phyloP scores from a whole-genome alignment of 768 basidiomycete species.

The Leccinum broughii region DNA sequence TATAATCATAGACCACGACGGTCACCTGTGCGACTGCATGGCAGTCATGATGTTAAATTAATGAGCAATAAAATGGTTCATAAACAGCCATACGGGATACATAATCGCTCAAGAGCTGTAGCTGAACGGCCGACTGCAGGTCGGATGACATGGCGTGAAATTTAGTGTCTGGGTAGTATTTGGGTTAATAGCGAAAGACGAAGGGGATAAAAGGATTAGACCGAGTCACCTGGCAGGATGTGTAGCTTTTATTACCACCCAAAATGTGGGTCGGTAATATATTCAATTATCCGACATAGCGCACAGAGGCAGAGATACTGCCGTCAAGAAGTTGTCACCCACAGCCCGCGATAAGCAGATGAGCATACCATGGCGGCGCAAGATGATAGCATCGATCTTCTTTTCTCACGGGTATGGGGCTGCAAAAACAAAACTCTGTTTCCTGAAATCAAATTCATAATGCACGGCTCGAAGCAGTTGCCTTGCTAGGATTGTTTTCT shows the following conservation, averaged over 20 bases:
- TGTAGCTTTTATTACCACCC: neutral
- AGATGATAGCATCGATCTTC: neutral
- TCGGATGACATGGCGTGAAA: neutral
- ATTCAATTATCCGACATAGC: neutral
- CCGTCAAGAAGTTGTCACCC: neutral
- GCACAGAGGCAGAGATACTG: neutral
- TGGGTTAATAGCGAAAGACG: neutral
- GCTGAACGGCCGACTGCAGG: neutral
- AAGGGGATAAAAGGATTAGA: neutral
- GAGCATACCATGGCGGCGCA: neutral
- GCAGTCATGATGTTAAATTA: neutral
- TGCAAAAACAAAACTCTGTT: too few relatives aligned
- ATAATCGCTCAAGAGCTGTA: neutral
- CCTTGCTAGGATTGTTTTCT: neutral
- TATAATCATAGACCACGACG: neutral
- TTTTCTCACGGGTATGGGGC: neutral
- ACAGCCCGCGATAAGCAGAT: neutral
- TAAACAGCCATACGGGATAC: neutral
- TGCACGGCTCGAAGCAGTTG: neutral
- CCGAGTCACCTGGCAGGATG: neutral
- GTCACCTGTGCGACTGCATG: neutral
- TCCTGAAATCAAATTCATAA: fast-evolving
- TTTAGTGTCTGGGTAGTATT: neutral
- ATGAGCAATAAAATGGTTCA: neutral
- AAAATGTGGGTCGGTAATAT: neutral